A percentile compares a stretch with the other conserved stretches of the same genome.
These are phyloP conservation scores for Piloderma croceum DNA, from an alignment of 768 basidiomycete genomes.

Conservation along the genomic window DNA sequence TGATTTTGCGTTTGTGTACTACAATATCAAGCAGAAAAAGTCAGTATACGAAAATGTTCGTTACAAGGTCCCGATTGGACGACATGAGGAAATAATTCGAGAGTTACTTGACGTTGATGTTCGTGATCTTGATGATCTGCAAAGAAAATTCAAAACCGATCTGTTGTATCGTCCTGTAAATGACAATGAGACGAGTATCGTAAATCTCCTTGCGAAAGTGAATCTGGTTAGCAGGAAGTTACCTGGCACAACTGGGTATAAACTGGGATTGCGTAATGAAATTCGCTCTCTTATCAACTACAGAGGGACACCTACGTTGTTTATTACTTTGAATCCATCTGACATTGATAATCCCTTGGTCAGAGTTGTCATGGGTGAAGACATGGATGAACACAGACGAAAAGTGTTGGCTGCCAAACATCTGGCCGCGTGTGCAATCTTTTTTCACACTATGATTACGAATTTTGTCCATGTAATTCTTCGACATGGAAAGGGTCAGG, in stretches of 20 bases:
- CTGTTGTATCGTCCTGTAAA: background rate
- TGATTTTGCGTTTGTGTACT: conserved; percentile 14
- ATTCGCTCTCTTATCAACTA: conserved; percentile 12
- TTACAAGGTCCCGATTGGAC: conserved; percentile 1
- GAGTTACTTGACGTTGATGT: background rate
- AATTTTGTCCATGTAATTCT: background rate
- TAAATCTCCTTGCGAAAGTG: no score
- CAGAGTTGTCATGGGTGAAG: no score
- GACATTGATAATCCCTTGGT: conserved; percentile 16
- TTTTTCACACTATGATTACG: background rate
- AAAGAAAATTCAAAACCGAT: background rate
- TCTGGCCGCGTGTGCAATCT: background rate
- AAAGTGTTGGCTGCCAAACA: conserved; percentile 1
- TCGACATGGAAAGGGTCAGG: background rate
- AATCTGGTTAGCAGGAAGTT: conserved; percentile 9
- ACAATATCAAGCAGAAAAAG: conserved; percentile 13
- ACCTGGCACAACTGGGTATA: conserved; percentile 17
- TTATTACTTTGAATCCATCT: conserved; percentile 19
- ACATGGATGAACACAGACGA: conserved; percentile 5
- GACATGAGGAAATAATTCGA: background rate
- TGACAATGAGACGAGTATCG: no score
- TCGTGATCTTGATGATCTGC: background rate
- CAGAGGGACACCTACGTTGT: conserved; percentile 15
- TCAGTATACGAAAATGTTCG: conserved; percentile 1
- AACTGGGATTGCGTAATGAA: conserved; percentile 14